phyloP scores from a whole-genome alignment of 306 rosid species.

The Cicer yamashitae region DNA sequence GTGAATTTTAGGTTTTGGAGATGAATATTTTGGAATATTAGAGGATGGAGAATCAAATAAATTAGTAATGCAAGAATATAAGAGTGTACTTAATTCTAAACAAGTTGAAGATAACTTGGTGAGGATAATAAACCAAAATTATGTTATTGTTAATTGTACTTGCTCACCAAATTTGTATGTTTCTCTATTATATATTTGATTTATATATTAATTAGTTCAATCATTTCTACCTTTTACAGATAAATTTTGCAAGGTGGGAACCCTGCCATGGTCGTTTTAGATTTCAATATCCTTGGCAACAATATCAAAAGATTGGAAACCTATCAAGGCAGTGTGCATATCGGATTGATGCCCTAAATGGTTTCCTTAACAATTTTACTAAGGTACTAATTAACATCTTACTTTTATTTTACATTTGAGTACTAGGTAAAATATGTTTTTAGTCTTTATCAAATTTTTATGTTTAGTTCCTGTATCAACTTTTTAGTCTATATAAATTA shows the following conservation, averaged over 20 bases:
- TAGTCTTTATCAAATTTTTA: too few relatives aligned
- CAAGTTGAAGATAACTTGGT: slow-evolving; percentile 57
- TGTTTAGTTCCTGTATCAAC: too few relatives aligned
- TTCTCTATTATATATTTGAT: neutral
- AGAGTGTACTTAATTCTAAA: slow-evolving; percentile 57
- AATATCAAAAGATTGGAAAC: slow-evolving; percentile 58
- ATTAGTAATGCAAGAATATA: slow-evolving; percentile 52
- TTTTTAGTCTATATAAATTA: too few relatives aligned
- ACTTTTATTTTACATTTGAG: neutral
- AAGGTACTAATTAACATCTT: slow-evolving; percentile 29
- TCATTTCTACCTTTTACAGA: slow-evolving; percentile 34
- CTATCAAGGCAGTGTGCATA: slow-evolving; percentile 58
- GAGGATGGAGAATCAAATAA: slow-evolving; percentile 25
- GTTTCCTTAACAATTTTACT: slow-evolving; percentile 41
- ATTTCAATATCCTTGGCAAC: slow-evolving; percentile 63
- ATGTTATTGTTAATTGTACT: neutral
- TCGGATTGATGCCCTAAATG: slow-evolving; percentile 54
- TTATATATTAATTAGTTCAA: neutral
- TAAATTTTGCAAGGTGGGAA: slow-evolving; percentile 69
- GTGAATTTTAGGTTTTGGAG: slow-evolving; percentile 49
- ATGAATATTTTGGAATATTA: slow-evolving; percentile 43
- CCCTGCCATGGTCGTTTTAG: slow-evolving; percentile 56
- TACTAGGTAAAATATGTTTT: too few relatives aligned
- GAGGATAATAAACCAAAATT: slow-evolving; percentile 13
- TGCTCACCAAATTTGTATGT: neutral